phyloP scores from a whole-genome alignment of 169 alveolate genomes.

The Cryptosporidium sp. region DNA sequence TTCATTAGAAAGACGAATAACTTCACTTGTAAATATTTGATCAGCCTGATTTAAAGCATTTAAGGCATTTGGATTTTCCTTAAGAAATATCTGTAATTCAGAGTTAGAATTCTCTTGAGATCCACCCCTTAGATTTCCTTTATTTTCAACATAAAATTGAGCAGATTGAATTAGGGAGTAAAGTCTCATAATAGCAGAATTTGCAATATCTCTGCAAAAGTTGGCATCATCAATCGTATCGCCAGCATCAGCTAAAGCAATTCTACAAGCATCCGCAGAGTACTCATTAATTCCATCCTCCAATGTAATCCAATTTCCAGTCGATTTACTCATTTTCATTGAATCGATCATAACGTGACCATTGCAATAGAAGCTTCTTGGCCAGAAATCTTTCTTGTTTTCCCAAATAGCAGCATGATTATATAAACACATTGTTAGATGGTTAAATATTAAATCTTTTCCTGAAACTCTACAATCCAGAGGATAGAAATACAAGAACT shows the following conservation, averaged over 20 bases:
- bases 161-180: slow-evolving; percentile 80
- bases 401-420: slow-evolving; percentile 99
- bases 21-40: slow-evolving; percentile 86
- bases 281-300: slow-evolving; percentile 90
- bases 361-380: slow-evolving; percentile 94
- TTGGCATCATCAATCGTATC: slow-evolving; percentile 97
- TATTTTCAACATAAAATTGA: slow-evolving; percentile 81
- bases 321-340: slow-evolving; percentile 96
- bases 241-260: slow-evolving; percentile 99
- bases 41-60: slow-evolving; percentile 78
- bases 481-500: slow-evolving; percentile 96
- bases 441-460: slow-evolving; percentile 98
- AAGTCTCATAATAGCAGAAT: slow-evolving; percentile 87
- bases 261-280: slow-evolving; percentile 97
- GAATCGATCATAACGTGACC: slow-evolving; percentile 97
- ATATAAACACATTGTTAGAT: slow-evolving; percentile 97
- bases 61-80: slow-evolving; percentile 5
- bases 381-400: slow-evolving; percentile 81
- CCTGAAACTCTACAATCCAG: slow-evolving; percentile 95
- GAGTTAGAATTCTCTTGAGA: slow-evolving; percentile 37
- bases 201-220: slow-evolving; percentile 88
- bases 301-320: slow-evolving; percentile 97
- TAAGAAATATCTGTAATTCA: slow-evolving; percentile 16
- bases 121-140: slow-evolving; percentile 77
- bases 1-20: slow-evolving; percentile 82